These are phyloP conservation scores for Carex littledalei DNA, from an alignment of 176 grass and related monocot species.

Conservation along the genomic window DNA sequence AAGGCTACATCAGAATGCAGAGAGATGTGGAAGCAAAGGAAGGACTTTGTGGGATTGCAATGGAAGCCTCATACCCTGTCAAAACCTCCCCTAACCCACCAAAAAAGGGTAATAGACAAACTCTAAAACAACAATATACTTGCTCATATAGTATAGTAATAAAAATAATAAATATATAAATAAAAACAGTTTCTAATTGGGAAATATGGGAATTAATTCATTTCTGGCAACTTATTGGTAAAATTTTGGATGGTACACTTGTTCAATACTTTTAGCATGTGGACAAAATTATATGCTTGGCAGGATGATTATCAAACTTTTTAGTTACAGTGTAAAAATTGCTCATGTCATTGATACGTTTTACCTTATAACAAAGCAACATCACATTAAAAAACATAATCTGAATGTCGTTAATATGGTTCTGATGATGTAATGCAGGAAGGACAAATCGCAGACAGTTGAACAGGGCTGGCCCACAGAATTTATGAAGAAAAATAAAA, in stretches of 20 bases:
- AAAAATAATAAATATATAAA: background rate
- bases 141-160: background rate
- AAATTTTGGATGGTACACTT: background rate
- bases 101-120: constrained; percentile 18
- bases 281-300: background rate
- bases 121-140: background rate
- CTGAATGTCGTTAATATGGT: background rate
- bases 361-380: background rate
- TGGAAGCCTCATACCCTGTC: constrained; percentile 68
- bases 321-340: background rate
- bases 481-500: background rate
- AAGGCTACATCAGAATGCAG: constrained; percentile 63
- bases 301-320: background rate
- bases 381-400: background rate
- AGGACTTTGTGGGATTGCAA: constrained; percentile 79
- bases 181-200: background rate
- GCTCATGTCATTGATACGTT: background rate
- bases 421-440: background rate
- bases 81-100: constrained; percentile 54
- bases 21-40: constrained; percentile 30
- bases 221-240: background rate
- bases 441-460: constrained; percentile 7
- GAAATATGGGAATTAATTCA: background rate
- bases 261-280: background rate
- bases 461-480: constrained; percentile 2